Percentiles rank a stretch among this genome's conserved stretches.
These are phyloP conservation scores for Sclerotinia glacialis DNA, from an alignment of 2,329 filamentous ascomycete species.

Conservation along the genomic window DNA sequence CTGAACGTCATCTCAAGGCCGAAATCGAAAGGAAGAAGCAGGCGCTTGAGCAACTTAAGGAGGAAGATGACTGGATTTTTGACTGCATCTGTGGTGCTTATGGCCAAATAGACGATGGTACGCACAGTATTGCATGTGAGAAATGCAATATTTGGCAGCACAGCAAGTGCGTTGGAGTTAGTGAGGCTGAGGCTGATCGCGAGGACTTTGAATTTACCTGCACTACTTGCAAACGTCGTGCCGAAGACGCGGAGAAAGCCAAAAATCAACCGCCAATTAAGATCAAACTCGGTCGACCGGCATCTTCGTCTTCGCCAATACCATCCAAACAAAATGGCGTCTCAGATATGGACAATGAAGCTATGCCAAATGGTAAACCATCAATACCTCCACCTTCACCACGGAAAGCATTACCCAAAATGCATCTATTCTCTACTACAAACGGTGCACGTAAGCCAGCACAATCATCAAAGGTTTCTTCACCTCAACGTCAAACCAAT, in stretches of 20 bases:
- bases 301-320: constrained; percentile 46
- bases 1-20: constrained; percentile 75
- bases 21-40: constrained; percentile 78
- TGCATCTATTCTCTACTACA: constrained; percentile 24
- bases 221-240: constrained; percentile 67
- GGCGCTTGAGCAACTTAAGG: constrained; percentile 67
- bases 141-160: constrained; percentile 96
- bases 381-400: constrained; percentile 24
- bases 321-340: constrained; percentile 31
- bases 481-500: constrained; percentile 18
- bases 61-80: constrained; percentile 83
- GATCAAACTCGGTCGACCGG: constrained; percentile 52
- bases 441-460: constrained; percentile 23
- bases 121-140: constrained; percentile 91
- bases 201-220: constrained; percentile 89
- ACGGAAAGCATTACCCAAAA: constrained; percentile 23
- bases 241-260: constrained; percentile 57
- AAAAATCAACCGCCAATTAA: constrained; percentile 60
- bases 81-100: constrained; percentile 90
- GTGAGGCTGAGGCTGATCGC: constrained; percentile 73
- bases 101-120: constrained; percentile 90
- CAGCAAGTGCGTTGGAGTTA: constrained; percentile 83
- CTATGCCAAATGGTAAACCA: constrained; percentile 25
- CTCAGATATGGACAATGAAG: constrained; percentile 14
- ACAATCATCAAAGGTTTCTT: constrained; percentile 15